Percentiles rank a stretch among this genome's conserved stretches.
These are phyloP conservation scores for Metschnikowia lachancei DNA, from an alignment of 805 yeast species.

Conservation along the genomic window DNA sequence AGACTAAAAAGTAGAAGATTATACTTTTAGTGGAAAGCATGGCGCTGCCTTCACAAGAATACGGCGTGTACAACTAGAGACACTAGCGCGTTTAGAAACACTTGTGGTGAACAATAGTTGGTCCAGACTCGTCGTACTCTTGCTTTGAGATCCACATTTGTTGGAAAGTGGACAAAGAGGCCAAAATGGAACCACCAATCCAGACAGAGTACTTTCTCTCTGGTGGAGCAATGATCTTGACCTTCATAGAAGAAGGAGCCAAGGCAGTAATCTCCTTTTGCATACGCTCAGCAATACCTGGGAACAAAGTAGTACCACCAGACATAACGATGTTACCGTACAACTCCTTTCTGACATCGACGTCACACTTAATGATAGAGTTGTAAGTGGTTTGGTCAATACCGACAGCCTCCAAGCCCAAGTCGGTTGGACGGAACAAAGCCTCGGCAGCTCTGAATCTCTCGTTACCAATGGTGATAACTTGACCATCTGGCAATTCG, in stretches of 20 bases:
- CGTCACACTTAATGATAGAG: slow-evolving; percentile 97
- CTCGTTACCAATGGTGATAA: slow-evolving; percentile 98
- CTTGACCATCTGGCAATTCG: slow-evolving; percentile 99
- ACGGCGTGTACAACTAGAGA: slow-evolving; percentile 10
- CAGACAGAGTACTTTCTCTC: slow-evolving; percentile 99
- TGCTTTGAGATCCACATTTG: slow-evolving; percentile 99
- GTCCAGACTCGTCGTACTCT: slow-evolving; percentile 99
- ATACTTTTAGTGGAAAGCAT: slow-evolving; percentile 12
- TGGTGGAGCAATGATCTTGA: slow-evolving; percentile 98
- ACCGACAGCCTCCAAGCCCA: slow-evolving; percentile 93
- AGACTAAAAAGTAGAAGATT: slow-evolving; percentile 10
- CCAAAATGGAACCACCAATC: slow-evolving; percentile 99
- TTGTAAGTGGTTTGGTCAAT: slow-evolving; percentile 96
- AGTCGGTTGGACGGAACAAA: slow-evolving; percentile 95
- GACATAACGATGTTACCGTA: slow-evolving; percentile 99
- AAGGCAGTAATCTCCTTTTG: slow-evolving; percentile 99
- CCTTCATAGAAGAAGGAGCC: slow-evolving; percentile 99
- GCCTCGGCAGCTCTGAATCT: slow-evolving; percentile 99
- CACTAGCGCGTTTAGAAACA: slow-evolving; percentile 62
- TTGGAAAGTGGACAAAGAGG: slow-evolving; percentile 98
- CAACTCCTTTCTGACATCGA: slow-evolving; percentile 97
- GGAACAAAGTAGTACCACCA: slow-evolving; percentile 99
- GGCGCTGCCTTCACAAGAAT: slow-evolving; percentile 15
- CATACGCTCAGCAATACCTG: slow-evolving; percentile 99
- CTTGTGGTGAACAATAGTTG: slow-evolving; percentile 96